phyloP scores from a whole-genome alignment of 495 filamentous ascomycete genomes.

The Penicillium robsamsonii region DNA sequence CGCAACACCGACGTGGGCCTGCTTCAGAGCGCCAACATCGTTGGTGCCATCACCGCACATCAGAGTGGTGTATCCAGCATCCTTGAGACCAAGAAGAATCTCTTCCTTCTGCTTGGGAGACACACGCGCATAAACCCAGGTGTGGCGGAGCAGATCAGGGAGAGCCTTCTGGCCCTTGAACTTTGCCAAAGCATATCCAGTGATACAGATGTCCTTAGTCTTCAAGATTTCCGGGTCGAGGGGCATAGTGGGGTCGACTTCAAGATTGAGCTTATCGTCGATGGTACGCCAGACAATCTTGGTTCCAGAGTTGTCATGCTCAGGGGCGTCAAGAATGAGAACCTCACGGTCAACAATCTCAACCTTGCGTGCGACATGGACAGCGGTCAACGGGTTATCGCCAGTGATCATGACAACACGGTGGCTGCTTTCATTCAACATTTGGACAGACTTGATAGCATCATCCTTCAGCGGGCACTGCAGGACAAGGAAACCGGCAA shows the following conservation, averaged over 20 bases:
- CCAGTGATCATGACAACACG: conserved; percentile 99
- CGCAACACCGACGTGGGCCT: conserved; percentile 95
- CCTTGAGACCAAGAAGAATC: conserved; percentile 92
- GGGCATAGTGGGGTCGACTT: conserved; percentile 80
- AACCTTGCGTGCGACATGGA: conserved; percentile 92
- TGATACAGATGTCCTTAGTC: conserved; percentile 91
- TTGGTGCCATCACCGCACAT: conserved; percentile 99
- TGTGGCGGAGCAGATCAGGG: conserved; percentile 72
- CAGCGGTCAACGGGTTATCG: conserved; percentile 94
- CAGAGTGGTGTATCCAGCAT: conserved; percentile 93
- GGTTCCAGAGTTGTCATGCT: conserved; percentile 79
- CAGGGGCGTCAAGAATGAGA: conserved; percentile 90
- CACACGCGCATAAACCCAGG: conserved; percentile 98
- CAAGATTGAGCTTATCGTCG: conserved; percentile 82
- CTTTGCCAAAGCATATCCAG: conserved; percentile 88
- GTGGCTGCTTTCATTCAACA: conserved; percentile 99
- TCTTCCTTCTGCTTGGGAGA: conserved; percentile 99
- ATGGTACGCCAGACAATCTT: conserved; percentile 91
- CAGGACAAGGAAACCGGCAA: conserved; percentile 93
- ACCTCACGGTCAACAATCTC: conserved; percentile 97
- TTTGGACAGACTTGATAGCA: conserved; percentile 85
- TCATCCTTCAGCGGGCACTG: conserved; percentile 97
- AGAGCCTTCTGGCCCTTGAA: conserved; percentile 78
- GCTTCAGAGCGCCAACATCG: conserved; percentile 96
- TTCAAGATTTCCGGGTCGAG: conserved; percentile 79